Base-by-base conservation (phyloP, 352 stramenopile genomes). In the Pythium aristosporum region DNA sequence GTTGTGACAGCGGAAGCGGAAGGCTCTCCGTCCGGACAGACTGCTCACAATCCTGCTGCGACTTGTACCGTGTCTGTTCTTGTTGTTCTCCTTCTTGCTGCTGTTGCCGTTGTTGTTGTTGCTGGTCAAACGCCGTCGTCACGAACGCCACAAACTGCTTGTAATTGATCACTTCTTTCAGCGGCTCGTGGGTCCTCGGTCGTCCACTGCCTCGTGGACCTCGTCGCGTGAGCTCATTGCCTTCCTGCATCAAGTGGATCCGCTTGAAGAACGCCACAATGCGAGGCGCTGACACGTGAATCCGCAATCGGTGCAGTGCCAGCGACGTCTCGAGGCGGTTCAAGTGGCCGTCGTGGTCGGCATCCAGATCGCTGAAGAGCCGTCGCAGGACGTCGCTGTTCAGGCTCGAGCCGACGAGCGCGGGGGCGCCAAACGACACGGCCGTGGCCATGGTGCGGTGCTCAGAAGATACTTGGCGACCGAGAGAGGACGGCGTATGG, bases 321-420 rank as follows among this genome's bases (percentile, higher is more conserved):
- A 94, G 75, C 18, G 74, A 92, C 21, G 69, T 82, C 61, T 94
- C 82, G 39, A 92, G 76, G 2, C 82, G 80, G 53, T 88, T 92
- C 48, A 94, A 61, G 39, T 79, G 76, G 2, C 85, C 80, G 52
- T 94, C 83, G 30, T 69, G 77, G 54, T 94, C 76, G 0, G 61
- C 56, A 55, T 94, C 85, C 44, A 94, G 59, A 52, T 92, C 82
- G 39, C 71, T 89, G 54, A 94, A 94, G n/a, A 94, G 80, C 3
- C 84, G 76, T 1, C 85, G 80, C 43, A 94, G 61, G 10, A 92
- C 71, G 47, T 89, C 76, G 3, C 62, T 61, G 21, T 87, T 86
- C 5, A 88, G 67, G 16, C 62, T 52, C 2, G 54, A 25, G 16
- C 57, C 62, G 12, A 54, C 23, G 30, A 73, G 54, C 0, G 67